phyloP scores from a whole-genome alignment of 768 basidiomycete genomes.

The Russula emetica region DNA sequence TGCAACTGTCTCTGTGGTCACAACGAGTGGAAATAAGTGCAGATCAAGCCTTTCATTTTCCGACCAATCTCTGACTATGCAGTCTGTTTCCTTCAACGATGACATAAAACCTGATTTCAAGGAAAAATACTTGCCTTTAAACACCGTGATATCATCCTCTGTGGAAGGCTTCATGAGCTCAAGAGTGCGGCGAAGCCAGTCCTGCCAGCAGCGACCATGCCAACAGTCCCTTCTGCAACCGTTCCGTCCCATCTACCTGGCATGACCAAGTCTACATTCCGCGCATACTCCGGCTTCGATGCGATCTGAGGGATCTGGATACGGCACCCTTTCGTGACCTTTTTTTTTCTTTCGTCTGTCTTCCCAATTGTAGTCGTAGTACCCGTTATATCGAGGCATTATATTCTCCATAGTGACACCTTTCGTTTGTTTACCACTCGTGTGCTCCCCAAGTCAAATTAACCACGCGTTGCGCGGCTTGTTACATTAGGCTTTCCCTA shows the following conservation, averaged over 20 bases:
- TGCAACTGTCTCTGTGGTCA: neutral
- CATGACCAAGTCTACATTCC: neutral
- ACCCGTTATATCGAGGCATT: no score
- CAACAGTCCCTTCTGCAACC: neutral
- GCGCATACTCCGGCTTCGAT: neutral
- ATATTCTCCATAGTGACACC: no score
- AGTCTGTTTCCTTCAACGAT: neutral
- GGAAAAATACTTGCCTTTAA: neutral
- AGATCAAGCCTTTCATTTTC: neutral
- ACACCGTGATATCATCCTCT: constrained; percentile 4
- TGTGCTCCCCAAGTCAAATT: no score
- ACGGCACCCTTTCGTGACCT: no score
- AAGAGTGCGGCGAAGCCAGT: neutral
- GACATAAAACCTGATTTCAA: constrained; percentile 9
- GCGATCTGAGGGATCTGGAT: neutral
- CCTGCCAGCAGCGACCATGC: neutral
- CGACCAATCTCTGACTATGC: neutral
- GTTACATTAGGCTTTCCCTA: no score
- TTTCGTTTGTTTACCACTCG: no score
- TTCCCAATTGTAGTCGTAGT: no score
- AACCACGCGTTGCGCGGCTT: no score
- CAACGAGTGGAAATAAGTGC: neutral
- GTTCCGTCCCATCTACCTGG: neutral
- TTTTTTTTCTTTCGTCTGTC: no score
- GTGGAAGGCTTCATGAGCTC: neutral